Percentiles rank a stretch among this genome's conserved stretches.
Conservation (phyloP, 2,329 filamentous ascomycete genomes). For the Trichoderma citrinoviride region DNA sequence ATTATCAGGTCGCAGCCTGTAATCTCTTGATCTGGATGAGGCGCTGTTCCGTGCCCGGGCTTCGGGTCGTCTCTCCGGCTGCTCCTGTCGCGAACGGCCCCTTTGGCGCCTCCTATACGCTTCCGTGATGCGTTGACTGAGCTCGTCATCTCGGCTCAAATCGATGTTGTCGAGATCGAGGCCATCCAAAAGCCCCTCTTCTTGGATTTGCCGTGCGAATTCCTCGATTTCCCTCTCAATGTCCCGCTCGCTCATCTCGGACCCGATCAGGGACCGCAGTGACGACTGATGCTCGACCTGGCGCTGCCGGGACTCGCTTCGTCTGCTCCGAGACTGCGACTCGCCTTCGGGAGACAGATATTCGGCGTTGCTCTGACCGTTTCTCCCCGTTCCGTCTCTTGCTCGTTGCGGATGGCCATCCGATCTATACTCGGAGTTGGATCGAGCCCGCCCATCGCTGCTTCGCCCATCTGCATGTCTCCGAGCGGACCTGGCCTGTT, state of each 20-base stretch:
- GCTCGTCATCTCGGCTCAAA: conserved; percentile 78
- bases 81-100: conserved; percentile 53
- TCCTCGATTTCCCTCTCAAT: conserved; percentile 88
- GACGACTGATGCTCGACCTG: conserved; percentile 88
- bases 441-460: conserved; percentile 34
- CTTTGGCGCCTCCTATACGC: conserved; percentile 77
- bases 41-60: conserved; percentile 36
- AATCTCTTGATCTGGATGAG: conserved; percentile 35
- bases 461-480: conserved; percentile 35
- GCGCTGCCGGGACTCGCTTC: conserved; percentile 50
- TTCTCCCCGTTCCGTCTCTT: conserved; percentile 28
- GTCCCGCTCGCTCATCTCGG: conserved; percentile 71
- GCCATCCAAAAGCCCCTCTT: conserved; percentile 82
- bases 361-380: conserved; percentile 33
- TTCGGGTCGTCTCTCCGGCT: conserved; percentile 44
- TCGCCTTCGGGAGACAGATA: conserved; percentile 39
- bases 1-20: conserved; percentile 31
- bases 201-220: conserved; percentile 82
- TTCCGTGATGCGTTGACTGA: conserved; percentile 86
- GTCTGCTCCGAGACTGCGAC: conserved; percentile 33
- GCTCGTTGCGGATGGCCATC: conserved; percentile 33
- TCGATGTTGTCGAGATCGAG: conserved; percentile 87
- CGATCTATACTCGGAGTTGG: conserved; percentile 33
- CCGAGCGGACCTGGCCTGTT: conserved; percentile 29
- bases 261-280: conserved; percentile 77